These are phyloP conservation scores for Yarrowia phangngaensis DNA, from an alignment of 805 yeast genomes.

Conservation along the genomic window DNA sequence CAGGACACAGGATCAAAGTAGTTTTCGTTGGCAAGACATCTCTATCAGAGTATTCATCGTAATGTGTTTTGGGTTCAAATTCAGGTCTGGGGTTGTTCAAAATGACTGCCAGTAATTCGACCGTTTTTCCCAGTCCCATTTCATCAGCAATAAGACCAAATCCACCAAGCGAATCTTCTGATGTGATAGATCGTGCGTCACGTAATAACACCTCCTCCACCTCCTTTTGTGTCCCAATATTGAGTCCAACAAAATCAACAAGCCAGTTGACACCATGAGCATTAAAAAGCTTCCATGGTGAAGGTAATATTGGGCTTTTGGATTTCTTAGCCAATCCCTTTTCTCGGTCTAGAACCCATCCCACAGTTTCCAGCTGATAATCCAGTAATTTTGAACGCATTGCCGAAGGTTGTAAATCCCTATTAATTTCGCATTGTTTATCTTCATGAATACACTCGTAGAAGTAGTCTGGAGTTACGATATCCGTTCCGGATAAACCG, in stretches of 20 bases:
- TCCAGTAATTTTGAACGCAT: slow-evolving; percentile 33
- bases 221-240: slow-evolving; percentile 1
- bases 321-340: slow-evolving; percentile 35
- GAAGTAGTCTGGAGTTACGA: slow-evolving; percentile 10
- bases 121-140: slow-evolving; percentile 96
- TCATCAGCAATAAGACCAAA: slow-evolving; percentile 83
- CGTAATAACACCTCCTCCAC: slow-evolving; percentile 1
- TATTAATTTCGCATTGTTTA: background rate
- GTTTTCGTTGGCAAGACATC: slow-evolving; percentile 55
- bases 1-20: slow-evolving; percentile 82
- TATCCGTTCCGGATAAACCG: background rate
- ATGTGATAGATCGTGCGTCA: background rate
- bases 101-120: slow-evolving; percentile 70
- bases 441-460: slow-evolving; percentile 5
- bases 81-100: slow-evolving; percentile 55
- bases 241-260: slow-evolving; percentile 26
- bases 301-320: background rate
- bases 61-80: slow-evolving; percentile 9
- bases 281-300: slow-evolving; percentile 31
- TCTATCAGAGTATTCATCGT: slow-evolving; percentile 45
- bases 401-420: slow-evolving; percentile 3
- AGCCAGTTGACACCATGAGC: slow-evolving; percentile 30
- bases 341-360: slow-evolving; percentile 41
- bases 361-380: slow-evolving; percentile 40
- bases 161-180: slow-evolving; percentile 38